These are phyloP conservation scores for Tetragonia tetragonoides DNA, from an alignment of 148 eudicot species.

Conservation along the genomic window DNA sequence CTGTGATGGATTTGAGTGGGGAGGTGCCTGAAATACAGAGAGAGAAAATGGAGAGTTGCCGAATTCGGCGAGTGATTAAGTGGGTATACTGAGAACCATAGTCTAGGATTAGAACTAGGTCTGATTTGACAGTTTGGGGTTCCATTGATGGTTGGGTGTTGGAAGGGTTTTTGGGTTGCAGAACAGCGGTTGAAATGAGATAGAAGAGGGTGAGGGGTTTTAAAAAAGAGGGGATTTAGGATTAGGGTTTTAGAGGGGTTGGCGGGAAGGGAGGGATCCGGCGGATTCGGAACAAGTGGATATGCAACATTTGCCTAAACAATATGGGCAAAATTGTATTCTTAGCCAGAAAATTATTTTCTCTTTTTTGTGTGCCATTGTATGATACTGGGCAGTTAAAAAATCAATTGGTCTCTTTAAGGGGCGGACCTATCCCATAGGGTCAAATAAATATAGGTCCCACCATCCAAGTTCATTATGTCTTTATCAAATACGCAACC, in stretches of 20 bases:
- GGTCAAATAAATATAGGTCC: too few species aligned
- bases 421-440: too few species aligned
- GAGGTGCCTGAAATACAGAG: slow-evolving; percentile 96
- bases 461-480: too few species aligned
- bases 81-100: slow-evolving; percentile 96
- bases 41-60: slow-evolving; percentile 69
- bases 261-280: slow-evolving; percentile 20
- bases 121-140: slow-evolving; percentile 53
- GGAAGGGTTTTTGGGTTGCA: background rate
- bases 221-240: background rate
- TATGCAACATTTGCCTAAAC: too few species aligned
- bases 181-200: background rate
- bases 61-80: slow-evolving; percentile 83
- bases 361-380: too few species aligned
- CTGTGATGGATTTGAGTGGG: slow-evolving; percentile 64
- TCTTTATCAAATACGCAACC: too few species aligned
- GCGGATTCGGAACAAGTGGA: too few species aligned
- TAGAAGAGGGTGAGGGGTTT: slow-evolving; percentile 8
- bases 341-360: too few species aligned
- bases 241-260: slow-evolving; percentile 31
- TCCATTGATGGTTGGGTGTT: slow-evolving; percentile 39
- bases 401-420: too few species aligned
- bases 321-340: too few species aligned
- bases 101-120: slow-evolving; percentile 72
- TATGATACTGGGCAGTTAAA: too few species aligned